phyloP scores from a whole-genome alignment of 441 rosid species.

The Populus hybrid region DNA sequence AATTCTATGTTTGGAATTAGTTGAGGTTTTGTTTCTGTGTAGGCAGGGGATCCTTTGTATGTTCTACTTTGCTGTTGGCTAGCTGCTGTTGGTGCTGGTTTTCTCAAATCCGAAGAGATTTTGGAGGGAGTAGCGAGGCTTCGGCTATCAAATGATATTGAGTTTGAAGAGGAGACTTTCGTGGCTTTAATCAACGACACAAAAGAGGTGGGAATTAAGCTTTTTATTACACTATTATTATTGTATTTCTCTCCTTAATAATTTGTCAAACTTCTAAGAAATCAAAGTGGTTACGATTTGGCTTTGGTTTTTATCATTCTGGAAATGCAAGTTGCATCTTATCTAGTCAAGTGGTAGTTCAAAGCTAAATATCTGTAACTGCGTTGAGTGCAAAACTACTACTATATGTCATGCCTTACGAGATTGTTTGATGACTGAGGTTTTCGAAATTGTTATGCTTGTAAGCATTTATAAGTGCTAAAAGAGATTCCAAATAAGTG shows the following conservation, averaged over 20 bases:
- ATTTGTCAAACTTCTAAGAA: background rate
- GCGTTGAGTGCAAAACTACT: background rate
- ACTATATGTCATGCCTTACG: background rate
- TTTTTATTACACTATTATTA: background rate
- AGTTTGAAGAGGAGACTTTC: conserved; percentile 89
- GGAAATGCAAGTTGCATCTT: background rate
- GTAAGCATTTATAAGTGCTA: background rate
- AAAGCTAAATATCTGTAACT: background rate
- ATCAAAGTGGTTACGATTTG: background rate
- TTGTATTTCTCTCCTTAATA: background rate
- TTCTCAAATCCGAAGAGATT: conserved; percentile 89
- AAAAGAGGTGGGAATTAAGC: conserved; percentile 53
- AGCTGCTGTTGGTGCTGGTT: conserved; percentile 96
- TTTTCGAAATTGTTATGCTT: background rate
- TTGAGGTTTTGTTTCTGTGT: conserved; percentile 27
- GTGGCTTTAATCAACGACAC: conserved; percentile 78
- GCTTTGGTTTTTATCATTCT: background rate
- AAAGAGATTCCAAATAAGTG: background rate
- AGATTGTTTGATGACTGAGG: too few relatives aligned
- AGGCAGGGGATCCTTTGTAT: conserved; percentile 93
- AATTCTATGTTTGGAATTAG: background rate
- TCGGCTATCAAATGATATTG: conserved; percentile 76
- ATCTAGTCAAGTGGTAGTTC: background rate
- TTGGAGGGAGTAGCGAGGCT: conserved; percentile 83
- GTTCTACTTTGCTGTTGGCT: conserved; percentile 93